Evolutionary conservation across 352 stramenopile species (phyloP).

Genomic region (Phytophthora tubulina): DNA sequence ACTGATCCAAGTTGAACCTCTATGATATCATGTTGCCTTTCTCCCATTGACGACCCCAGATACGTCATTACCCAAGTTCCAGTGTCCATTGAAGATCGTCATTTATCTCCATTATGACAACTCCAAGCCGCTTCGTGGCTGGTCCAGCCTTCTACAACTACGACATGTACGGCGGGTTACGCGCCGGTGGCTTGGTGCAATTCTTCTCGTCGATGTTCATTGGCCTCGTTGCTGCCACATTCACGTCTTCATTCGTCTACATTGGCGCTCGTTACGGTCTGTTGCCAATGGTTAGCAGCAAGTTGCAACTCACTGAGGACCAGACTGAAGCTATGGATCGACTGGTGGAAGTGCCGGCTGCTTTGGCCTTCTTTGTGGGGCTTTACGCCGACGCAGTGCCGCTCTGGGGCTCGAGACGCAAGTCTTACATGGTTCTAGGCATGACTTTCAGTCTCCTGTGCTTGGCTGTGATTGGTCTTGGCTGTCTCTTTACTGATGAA

Average conservation of each 20-base stretch:
- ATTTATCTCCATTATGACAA: conserved; percentile 8
- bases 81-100: background rate
- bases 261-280: conserved; percentile 46
- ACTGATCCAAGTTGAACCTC: conserved; percentile 27
- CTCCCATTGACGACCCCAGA: conserved; percentile 17
- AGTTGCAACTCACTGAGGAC: conserved; percentile 42
- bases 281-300: conserved; percentile 39
- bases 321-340: conserved; percentile 49
- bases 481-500: conserved; percentile 37
- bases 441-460: conserved; percentile 49
- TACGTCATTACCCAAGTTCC: background rate
- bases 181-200: conserved; percentile 42
- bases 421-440: conserved; percentile 87
- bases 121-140: conserved; percentile 43
- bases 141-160: conserved; percentile 69
- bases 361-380: conserved; percentile 85
- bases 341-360: conserved; percentile 73
- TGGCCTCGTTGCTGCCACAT: conserved; percentile 56
- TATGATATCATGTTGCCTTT: conserved; percentile 35
- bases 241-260: conserved; percentile 61
- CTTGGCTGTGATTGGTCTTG: conserved; percentile 31
- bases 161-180: conserved; percentile 65
- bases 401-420: conserved; percentile 76
- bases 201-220: conserved; percentile 51
- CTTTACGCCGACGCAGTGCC: conserved; percentile 84